A percentile compares a stretch with the other conserved stretches of the same genome.
These are phyloP conservation scores for Neurospora hispaniola DNA, from an alignment of 495 filamentous ascomycete species.

Conservation along the genomic window DNA sequence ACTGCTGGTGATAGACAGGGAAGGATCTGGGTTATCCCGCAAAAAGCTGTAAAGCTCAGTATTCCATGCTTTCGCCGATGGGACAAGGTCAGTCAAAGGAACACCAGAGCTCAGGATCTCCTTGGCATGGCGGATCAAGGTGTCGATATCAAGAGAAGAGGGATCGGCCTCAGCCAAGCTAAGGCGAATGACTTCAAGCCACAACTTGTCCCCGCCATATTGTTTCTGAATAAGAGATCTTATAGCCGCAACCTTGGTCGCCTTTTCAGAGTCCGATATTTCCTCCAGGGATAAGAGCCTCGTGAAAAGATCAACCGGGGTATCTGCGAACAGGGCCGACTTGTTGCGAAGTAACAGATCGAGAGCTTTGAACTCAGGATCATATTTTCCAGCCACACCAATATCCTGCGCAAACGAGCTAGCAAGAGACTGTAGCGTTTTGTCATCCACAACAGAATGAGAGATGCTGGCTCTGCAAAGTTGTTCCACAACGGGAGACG, in stretches of 20 bases:
- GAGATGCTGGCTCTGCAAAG: constrained; percentile 32
- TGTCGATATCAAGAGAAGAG: constrained; percentile 33
- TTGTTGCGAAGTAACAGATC: constrained; percentile 27
- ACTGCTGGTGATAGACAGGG: constrained; percentile 60
- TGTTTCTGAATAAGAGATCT: constrained; percentile 24
- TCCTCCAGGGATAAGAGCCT: constrained; percentile 36
- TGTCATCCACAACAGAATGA: constrained; percentile 20
- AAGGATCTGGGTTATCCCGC: constrained; percentile 42
- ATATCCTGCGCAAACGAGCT: constrained; percentile 19
- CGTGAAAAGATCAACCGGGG: constrained; percentile 31
- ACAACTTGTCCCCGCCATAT: constrained; percentile 17
- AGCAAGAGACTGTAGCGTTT: constrained; percentile 16
- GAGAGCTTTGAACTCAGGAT: constrained; percentile 24
- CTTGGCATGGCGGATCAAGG: constrained; percentile 32
- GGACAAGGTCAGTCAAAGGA: constrained; percentile 28
- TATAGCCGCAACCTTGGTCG: constrained; percentile 22
- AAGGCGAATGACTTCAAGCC: constrained; percentile 28
- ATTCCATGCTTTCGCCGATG: constrained; percentile 32
- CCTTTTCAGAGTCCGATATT: constrained; percentile 26
- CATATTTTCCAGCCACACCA: constrained; percentile 4
- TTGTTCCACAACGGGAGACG: constrained; percentile 16
- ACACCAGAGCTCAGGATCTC: constrained; percentile 12
- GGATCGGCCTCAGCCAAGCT: constrained; percentile 30
- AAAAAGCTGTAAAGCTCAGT: constrained; percentile 48
- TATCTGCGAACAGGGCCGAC: constrained; percentile 22